Conservation (phyloP, 2,329 filamentous ascomycete genomes). For the Xylariaceae sp. region DNA sequence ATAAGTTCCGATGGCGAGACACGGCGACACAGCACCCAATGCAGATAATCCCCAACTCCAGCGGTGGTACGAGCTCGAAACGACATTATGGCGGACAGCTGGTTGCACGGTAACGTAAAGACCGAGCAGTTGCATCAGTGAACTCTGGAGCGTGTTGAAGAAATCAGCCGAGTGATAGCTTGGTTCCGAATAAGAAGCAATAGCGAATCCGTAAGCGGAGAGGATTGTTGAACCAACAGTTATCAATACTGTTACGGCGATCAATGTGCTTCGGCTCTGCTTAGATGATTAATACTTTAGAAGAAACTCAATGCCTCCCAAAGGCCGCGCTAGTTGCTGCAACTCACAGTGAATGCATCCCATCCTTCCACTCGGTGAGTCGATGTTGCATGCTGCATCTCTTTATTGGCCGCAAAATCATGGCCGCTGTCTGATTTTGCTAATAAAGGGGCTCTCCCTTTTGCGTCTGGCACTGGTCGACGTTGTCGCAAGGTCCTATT, state of each 20-base stretch:
- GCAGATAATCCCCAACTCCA: constrained; percentile 1
- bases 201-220: background rate
- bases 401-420: background rate
- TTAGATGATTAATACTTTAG: background rate
- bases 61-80: constrained; percentile 2
- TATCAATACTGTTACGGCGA: background rate
- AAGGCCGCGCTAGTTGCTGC: too few species aligned
- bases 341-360: constrained; percentile 2
- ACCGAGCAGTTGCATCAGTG: constrained; percentile 3
- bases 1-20: background rate
- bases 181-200: background rate
- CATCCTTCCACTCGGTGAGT: background rate
- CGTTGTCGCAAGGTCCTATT: background rate
- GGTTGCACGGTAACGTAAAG: constrained; percentile 3
- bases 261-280: constrained; percentile 5
- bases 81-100: background rate
- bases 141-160: background rate
- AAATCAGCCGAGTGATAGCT: constrained; percentile 2
- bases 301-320: too few species aligned
- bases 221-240: constrained; percentile 3
- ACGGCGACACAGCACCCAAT: background rate
- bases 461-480: background rate
- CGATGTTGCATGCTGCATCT: background rate
- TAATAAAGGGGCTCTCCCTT: background rate
- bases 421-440: background rate